Evolutionary conservation across 208 protist genomes (phyloP), one percentile per base, ranked within the genome.

Genomic region (Leishmania mexicana): DNA sequence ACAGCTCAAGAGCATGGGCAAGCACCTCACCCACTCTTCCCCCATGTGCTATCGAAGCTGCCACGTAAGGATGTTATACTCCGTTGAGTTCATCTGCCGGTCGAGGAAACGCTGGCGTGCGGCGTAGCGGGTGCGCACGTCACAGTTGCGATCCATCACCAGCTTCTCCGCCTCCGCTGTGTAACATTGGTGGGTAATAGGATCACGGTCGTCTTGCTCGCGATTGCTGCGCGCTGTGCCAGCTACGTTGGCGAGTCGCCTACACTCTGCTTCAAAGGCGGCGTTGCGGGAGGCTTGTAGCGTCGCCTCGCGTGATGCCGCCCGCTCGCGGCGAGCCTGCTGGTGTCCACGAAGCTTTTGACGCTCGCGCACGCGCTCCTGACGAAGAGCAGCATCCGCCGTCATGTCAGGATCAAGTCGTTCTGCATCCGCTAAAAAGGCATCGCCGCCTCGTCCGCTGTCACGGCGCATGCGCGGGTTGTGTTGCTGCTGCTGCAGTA

Each of bases 51-150:
- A 81, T 17, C 87, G 78, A 17, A 82, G 80, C 62, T 89, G 71
- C 78, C 92, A 90, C 5, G 90, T 91, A 17, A 96, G 49, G 64
- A 94, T 94, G 58, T 96, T 93, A 75, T 90, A 93, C 8, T 81
- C 84, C 13, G 89, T 90, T 0, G 83, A 68, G 79, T 94, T 88
- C 60, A 81, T 80, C 24, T 80, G 68, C 49, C 68, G 45, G 19
- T 83, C 81, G 1, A 92, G 45, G 6, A 42, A 57, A 21, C 76
- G 78, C 83, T 92, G 88, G 24, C 92, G 84, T 28, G 57, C 11
- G 81, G 82, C 83, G 81, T 94, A 96, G 3, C 42, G 49, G 35
- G 83, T 76, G 51, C 83, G 72, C 10, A 80, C 85, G n/a, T 78
- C 28, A 2, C 80, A 81, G 17, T 88, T 54, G 21, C 73, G 72